phyloP scores from a whole-genome alignment of 805 yeast species.

The Candida saitoana region DNA sequence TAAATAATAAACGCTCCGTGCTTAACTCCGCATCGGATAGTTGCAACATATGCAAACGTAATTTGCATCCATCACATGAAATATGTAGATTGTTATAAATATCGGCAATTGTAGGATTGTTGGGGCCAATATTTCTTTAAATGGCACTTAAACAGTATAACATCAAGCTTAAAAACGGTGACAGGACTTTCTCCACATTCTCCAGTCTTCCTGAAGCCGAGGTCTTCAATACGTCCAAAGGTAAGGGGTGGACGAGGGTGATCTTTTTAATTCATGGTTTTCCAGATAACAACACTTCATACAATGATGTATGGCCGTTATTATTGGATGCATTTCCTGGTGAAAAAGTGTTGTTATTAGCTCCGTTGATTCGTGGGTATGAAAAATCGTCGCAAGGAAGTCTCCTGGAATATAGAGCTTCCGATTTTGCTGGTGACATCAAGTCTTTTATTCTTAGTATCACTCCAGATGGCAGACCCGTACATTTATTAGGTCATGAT shows the following conservation, averaged over 20 bases:
- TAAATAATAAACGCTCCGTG: neutral
- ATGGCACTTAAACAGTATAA: constrained; percentile 5
- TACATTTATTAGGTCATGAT: constrained; percentile 41
- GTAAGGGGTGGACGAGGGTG: constrained; percentile 15
- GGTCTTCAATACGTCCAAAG: constrained; percentile 11
- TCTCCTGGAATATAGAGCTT: constrained; percentile 20
- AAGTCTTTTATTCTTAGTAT: constrained; percentile 26
- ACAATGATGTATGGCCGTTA: constrained; percentile 18
- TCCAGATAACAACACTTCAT: constrained; percentile 35
- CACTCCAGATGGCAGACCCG: constrained; percentile 19
- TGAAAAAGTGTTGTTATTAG: constrained; percentile 20
- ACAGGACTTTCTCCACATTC: constrained; percentile 18
- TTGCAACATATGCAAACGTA: neutral
- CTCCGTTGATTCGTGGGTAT: constrained; percentile 38
- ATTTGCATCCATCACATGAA: neutral
- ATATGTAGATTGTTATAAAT: neutral
- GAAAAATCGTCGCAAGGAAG: constrained; percentile 28
- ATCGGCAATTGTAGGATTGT: neutral
- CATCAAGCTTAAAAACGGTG: constrained; percentile 14
- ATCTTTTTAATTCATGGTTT: constrained; percentile 34
- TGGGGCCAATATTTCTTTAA: neutral
- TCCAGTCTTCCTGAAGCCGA: constrained; percentile 14
- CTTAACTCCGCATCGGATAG: neutral
- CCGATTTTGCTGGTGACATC: constrained; percentile 32
- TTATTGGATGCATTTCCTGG: constrained; percentile 16